Conservation (phyloP, 192 early-diverging fungal genomes). For the Entomortierella beljakovae region DNA sequence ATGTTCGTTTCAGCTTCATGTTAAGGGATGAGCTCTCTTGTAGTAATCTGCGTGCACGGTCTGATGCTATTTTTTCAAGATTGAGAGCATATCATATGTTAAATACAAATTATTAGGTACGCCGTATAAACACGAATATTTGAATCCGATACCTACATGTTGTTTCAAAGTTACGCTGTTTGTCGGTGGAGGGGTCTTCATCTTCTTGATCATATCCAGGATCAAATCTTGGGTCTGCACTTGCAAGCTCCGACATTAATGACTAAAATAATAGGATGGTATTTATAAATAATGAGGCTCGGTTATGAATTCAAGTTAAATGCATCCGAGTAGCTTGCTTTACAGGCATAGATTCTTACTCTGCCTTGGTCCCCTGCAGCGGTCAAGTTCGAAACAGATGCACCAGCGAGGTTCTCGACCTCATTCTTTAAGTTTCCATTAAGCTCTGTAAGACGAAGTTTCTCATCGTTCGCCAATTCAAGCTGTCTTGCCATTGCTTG, state of each 20-base stretch:
- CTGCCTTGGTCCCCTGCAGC: slow-evolving; percentile 1
- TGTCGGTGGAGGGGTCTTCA: background rate
- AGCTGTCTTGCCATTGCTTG: slow-evolving; percentile 28
- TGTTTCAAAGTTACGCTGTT: background rate
- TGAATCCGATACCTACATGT: background rate
- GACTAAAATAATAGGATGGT: slow-evolving; percentile 7
- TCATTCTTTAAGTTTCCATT: slow-evolving; percentile 23
- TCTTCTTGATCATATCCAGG: slow-evolving; percentile 20
- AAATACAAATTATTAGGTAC: too few species aligned
- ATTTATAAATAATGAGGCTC: background rate
- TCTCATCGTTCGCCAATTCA: slow-evolving; percentile 34
- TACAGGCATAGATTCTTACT: slow-evolving; percentile 1
- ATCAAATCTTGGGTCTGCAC: slow-evolving; percentile 20
- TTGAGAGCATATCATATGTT: background rate
- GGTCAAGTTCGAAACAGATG: background rate
- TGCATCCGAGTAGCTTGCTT: background rate
- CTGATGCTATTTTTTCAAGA: slow-evolving; percentile 8
- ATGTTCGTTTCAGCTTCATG: slow-evolving; percentile 34
- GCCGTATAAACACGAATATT: too few species aligned
- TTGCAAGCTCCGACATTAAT: slow-evolving; percentile 33
- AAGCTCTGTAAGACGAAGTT: slow-evolving; percentile 35
- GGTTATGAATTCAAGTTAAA: background rate
- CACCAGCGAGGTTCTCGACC: slow-evolving; percentile 20
- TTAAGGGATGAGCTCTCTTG: slow-evolving; percentile 37
- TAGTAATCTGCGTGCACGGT: slow-evolving; percentile 22